Percentiles rank a stretch among this genome's conserved stretches.
Conservation (phyloP, 345 rosid species). For the Camelina hispida region DNA sequence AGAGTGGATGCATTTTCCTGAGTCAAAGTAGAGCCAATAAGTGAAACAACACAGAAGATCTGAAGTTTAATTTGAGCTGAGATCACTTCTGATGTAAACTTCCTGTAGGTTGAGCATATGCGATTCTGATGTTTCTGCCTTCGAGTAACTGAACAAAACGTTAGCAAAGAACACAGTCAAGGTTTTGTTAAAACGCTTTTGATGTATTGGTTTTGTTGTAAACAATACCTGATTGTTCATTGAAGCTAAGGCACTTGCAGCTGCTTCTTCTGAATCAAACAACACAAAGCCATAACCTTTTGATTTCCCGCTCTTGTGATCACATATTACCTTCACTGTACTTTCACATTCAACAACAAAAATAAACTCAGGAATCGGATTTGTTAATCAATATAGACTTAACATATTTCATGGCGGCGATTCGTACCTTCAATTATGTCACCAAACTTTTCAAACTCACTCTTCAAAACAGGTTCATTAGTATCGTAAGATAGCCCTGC, state of each 20-base stretch:
- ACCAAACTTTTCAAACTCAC: conserved; percentile 56
- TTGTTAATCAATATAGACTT: background rate
- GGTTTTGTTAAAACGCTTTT: background rate
- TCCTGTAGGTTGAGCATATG: conserved; percentile 53
- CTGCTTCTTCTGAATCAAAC: conserved; percentile 63
- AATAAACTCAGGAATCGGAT: background rate
- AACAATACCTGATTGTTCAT: conserved; percentile 62
- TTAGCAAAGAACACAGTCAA: background rate
- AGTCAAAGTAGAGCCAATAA: too few species aligned
- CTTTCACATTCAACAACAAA: background rate
- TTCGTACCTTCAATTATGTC: conserved; percentile 49
- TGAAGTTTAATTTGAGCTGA: background rate
- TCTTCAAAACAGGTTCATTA: conserved; percentile 65
- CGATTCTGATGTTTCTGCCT: conserved; percentile 66
- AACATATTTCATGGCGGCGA: background rate
- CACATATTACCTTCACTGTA: conserved; percentile 72
- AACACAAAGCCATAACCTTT: conserved; percentile 78
- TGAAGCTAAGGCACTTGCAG: conserved; percentile 57
- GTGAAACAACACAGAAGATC: background rate
- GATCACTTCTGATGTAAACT: conserved; percentile 17
- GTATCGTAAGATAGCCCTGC: conserved; percentile 75
- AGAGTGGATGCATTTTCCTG: background rate
- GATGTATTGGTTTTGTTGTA: background rate
- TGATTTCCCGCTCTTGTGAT: conserved; percentile 67
- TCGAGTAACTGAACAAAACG: conserved; percentile 57